Evolutionary conservation across 805 yeast species (phyloP), one percentile per base, ranked within the genome.

Genomic region (Saccharomycopsis vini): DNA sequence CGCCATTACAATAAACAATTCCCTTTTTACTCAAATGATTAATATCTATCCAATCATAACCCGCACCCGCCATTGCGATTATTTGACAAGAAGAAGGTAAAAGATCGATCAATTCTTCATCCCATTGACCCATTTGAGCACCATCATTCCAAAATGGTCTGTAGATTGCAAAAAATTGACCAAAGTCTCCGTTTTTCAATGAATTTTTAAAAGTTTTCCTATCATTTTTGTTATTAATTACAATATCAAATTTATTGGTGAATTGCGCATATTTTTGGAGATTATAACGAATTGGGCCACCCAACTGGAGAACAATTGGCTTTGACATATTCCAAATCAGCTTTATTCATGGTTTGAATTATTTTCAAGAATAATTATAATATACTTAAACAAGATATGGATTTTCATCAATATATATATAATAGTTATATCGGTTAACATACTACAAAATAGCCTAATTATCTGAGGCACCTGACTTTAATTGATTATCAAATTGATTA

Each of bases 31-130:
- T 63, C 49, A 70, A 61, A 41, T 64, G 63, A 7, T 56, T 54
- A 18, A 70, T 67, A 48, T 73, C 74, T 30, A 73, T 60, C 50
- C 66, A 64, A 53, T 76, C 81, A 55, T 74, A 77, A n/a, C 81
- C 81, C 1, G 81, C 80, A 39, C 81, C 51, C 6, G 48, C 48
- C 48, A 45, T 45, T 18, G 49, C 42, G 19, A 47, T 45, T 26
- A 45, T 35, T 34, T 45, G 40, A 22, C 48, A 45, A 5, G 42
- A 28, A 5, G 36, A 12, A 3, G 51, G 51, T 2, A 47, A 15
- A 2, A 47, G 29, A 35, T 44, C 43, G 21, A 47, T 42, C 20
- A 47, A 29, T 28, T 45, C 51, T 4, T 24, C 16, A 31, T 44
- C 49, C 46, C 48, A 47, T 19, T 28, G 42, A 13, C 50, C 50